Evolutionary conservation across 2,329 filamentous ascomycete genomes (phyloP).

Genomic region (Gaeumannomyces tritici): DNA sequence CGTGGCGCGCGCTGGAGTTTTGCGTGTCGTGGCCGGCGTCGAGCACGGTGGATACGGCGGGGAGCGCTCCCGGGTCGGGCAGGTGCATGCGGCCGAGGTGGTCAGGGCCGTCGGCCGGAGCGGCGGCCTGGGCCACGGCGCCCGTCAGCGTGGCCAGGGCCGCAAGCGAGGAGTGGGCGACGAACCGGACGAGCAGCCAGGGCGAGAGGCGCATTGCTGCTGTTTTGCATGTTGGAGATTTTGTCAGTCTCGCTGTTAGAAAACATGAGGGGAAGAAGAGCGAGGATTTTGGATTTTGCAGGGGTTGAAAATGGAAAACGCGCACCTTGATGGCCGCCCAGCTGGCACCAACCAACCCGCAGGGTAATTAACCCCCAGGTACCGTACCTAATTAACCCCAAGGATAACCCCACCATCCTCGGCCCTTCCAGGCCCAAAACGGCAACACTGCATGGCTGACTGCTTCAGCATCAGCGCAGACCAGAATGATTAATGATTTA

Average conservation of each 20-base stretch:
- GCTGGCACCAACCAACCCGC: neutral
- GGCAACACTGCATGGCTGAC: too few relatives aligned
- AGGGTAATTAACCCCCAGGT: too few relatives aligned
- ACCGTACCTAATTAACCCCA: too few relatives aligned
- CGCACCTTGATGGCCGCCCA: neutral
- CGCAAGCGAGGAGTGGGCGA: neutral
- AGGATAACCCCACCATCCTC: too few relatives aligned
- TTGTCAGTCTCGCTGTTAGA: neutral
- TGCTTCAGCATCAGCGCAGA: neutral
- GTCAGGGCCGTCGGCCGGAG: too few relatives aligned
- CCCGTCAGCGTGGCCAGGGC: neutral
- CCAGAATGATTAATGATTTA: neutral
- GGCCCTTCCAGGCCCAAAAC: too few relatives aligned
- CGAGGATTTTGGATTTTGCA: neutral
- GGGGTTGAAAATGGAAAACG: neutral
- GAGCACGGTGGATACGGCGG: neutral
- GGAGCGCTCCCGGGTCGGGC: neutral
- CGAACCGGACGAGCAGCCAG: neutral
- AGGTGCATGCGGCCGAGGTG: neutral
- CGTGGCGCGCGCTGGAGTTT: conserved; percentile 1
- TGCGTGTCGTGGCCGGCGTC: too few relatives aligned
- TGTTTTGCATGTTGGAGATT: neutral
- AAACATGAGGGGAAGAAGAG: too few relatives aligned
- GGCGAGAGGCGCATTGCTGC: neutral
- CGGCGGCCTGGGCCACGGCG: neutral